Conservation (phyloP, 345 rosid species). For the Ailanthus altissimus region DNA sequence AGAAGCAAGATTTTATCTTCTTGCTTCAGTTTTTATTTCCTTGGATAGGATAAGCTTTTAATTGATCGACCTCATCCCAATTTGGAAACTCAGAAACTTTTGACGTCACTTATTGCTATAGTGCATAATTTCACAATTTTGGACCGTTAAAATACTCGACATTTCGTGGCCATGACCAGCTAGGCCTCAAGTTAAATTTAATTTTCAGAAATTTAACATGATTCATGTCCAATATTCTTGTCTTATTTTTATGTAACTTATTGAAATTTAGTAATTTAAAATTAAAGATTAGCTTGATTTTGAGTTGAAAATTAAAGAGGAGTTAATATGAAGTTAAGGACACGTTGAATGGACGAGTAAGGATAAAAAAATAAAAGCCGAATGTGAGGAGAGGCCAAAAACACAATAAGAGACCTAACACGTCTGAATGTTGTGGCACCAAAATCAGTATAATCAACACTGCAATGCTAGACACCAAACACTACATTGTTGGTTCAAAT, state of each 20-base stretch:
- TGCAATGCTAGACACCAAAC: too few relatives aligned
- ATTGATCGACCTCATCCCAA: background rate
- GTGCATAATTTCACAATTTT: background rate
- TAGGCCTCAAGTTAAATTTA: background rate
- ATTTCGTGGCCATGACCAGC: background rate
- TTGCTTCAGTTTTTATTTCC: background rate
- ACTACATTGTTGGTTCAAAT: too few relatives aligned
- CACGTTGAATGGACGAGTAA: too few relatives aligned
- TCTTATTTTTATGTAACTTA: background rate
- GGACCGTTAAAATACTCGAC: background rate
- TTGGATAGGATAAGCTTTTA: slow-evolving; percentile 18
- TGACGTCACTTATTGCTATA: background rate
- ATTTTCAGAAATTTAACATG: background rate
- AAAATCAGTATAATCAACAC: too few relatives aligned
- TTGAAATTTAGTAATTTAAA: too few relatives aligned
- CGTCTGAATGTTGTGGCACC: too few relatives aligned
- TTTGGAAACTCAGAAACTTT: background rate
- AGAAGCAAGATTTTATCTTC: slow-evolving; percentile 3
- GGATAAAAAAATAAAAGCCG: too few relatives aligned
- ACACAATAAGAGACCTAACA: too few relatives aligned
- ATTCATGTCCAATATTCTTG: background rate
- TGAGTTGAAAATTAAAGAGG: too few relatives aligned
- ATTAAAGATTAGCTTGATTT: too few relatives aligned
- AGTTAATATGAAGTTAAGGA: too few relatives aligned
- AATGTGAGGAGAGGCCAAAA: too few relatives aligned